Conservation (phyloP, 2,329 filamentous ascomycete genomes). For the Sporothrix brunneoviolacea region DNA sequence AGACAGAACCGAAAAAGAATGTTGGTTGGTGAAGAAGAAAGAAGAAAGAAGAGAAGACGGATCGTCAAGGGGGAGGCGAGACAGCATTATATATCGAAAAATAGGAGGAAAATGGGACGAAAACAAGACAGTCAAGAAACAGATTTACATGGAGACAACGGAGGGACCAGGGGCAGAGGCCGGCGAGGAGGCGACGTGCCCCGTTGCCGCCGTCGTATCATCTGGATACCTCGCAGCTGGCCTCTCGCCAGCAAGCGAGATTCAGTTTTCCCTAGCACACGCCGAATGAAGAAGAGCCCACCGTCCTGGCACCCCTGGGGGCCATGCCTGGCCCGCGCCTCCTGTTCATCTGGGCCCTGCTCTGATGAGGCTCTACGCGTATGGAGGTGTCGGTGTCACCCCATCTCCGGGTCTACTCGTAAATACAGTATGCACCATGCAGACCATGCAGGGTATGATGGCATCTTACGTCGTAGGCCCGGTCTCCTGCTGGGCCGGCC, state of each 20-base stretch:
- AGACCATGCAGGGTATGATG: too few relatives aligned
- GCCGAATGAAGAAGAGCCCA: too few relatives aligned
- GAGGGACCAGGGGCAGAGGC: neutral
- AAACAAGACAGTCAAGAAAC: neutral
- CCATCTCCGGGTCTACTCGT: too few relatives aligned
- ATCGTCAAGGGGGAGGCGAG: neutral
- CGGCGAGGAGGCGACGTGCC: neutral
- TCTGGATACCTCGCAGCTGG: neutral
- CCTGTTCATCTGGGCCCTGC: too few relatives aligned
- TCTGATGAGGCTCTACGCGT: too few relatives aligned
- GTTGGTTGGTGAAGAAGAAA: slow-evolving; percentile 10
- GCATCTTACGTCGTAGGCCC: too few relatives aligned
- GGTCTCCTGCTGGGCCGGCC: too few relatives aligned
- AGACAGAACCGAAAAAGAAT: slow-evolving; percentile 8
- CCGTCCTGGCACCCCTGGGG: too few relatives aligned
- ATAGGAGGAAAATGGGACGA: neutral
- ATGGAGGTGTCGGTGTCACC: too few relatives aligned
- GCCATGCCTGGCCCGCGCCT: too few relatives aligned
- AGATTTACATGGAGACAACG: neutral
- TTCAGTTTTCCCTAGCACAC: neutral
- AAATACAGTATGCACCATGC: too few relatives aligned
- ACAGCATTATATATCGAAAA: neutral
- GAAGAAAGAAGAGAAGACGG: slow-evolving; percentile 1
- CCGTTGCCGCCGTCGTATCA: neutral
- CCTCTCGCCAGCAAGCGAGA: slow-evolving; percentile 2